Evolutionary conservation across 352 stramenopile genomes (phyloP), one percentile per base, ranked within the genome.

Genomic region (Pythium biforme): DNA sequence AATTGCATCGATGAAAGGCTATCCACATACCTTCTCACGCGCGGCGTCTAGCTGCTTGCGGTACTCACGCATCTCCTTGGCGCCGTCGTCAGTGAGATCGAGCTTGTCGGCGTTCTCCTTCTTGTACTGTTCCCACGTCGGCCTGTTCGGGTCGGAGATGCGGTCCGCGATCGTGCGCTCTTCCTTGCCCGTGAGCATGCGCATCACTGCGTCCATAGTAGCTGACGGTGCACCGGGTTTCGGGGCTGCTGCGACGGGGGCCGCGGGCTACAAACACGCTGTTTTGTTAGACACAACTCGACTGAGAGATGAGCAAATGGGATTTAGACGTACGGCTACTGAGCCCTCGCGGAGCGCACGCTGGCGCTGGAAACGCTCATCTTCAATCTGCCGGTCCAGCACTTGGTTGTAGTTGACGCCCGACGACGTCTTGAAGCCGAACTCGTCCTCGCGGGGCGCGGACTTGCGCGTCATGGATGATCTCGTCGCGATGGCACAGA

Each of bases 61-160:
- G 75, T 98, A 98, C 43, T 88, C 89, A 55, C 93, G 79, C 95
- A 98, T 98, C 68, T 98, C 91, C 62, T 95, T 94, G 59, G 96
- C 79, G 64, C 95, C 90, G 22, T 91, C 85, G 26, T 80, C 79
- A 17, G 55, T 86, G 47, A 98, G 63, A 58, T 98, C 87, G 20
- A 98, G 72, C 68, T 97, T 97, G 68, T 98, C 93, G 20, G 94
- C 81, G 63, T 98, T 98, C 60, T 98, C 91, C 66, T 96, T 97
- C 73, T 98, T 98, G 76, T 97, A 98, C 57, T 98, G 89, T 70
- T 98, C 95, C 95, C 95, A 98, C 37, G 93, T 98, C 25, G 95
- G 95, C 40, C 95, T 85, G 64, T 97, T 98, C 57, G 85, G 81
- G 73, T 98, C 95, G 53, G 83, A 92, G 39, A 98, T 88, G 61